Evolutionary conservation across 2,329 filamentous ascomycete species (phyloP).

Genomic region (Aspergillus pseudoterreus): DNA sequence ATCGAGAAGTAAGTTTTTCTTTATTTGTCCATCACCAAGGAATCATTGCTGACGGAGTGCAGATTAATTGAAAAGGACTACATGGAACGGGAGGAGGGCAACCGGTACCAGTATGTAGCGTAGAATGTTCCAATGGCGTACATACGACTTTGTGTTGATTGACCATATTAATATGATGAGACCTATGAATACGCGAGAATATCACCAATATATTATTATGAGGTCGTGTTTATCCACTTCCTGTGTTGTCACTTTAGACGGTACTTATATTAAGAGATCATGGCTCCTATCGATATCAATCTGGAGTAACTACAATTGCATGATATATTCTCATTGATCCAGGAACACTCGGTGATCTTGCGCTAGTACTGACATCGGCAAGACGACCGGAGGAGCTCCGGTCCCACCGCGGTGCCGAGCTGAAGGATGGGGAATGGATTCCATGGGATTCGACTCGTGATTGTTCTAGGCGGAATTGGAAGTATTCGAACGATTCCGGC

Average conservation of each 20-base stretch:
- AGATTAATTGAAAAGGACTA: conserved; percentile 93
- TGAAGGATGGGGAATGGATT: not conserved
- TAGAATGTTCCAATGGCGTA: conserved; percentile 30
- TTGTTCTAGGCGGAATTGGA: too few relatives aligned
- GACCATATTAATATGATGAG: not conserved
- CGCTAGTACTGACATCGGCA: not conserved
- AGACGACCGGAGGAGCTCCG: conserved; percentile 14
- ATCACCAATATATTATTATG: too few relatives aligned
- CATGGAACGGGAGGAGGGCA: conserved; percentile 71
- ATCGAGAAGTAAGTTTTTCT: conserved; percentile 75
- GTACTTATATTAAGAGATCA: too few relatives aligned
- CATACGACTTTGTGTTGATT: not conserved
- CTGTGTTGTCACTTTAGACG: too few relatives aligned
- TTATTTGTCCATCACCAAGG: not conserved
- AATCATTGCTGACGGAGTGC: not conserved
- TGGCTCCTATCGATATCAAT: too few relatives aligned
- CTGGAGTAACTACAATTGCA: too few relatives aligned
- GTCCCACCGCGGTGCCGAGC: conserved; percentile 4
- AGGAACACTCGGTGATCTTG: too few relatives aligned
- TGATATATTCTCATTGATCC: too few relatives aligned
- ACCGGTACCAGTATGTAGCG: conserved; percentile 67
- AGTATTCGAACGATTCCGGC: too few relatives aligned
- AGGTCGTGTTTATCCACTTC: too few relatives aligned
- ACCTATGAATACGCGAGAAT: not conserved
- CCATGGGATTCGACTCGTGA: not conserved